phyloP scores from a whole-genome alignment of 1,284 basidiomycete species.

The Amanita bisporigera region DNA sequence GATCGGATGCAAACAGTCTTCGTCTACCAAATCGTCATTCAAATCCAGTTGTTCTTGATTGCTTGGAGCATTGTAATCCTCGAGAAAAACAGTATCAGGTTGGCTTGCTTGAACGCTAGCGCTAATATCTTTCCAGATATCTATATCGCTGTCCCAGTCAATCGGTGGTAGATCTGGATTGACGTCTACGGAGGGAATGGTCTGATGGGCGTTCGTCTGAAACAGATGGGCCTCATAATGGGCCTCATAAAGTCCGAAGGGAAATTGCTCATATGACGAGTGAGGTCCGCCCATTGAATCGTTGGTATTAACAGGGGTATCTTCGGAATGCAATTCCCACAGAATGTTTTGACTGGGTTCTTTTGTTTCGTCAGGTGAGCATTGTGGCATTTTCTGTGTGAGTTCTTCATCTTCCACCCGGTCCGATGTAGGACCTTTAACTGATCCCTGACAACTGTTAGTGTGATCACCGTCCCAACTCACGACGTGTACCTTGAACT shows the following conservation, averaged over 20 bases:
- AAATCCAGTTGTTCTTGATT: neutral
- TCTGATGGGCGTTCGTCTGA: neutral
- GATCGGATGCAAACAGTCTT: neutral
- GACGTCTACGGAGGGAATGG: neutral
- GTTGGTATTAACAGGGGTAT: neutral
- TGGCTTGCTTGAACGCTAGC: neutral
- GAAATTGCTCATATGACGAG: constrained; percentile 1
- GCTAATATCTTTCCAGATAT: neutral
- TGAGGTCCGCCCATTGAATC: neutral
- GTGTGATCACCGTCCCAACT: neutral
- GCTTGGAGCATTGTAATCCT: neutral
- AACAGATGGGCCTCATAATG: neutral
- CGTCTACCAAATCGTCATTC: neutral
- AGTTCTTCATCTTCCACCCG: constrained; percentile 37
- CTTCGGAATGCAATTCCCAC: constrained; percentile 20
- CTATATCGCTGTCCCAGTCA: neutral
- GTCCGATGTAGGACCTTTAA: constrained; percentile 17
- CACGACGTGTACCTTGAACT: constrained; percentile 55
- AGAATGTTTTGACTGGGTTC: constrained; percentile 13
- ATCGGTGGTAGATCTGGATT: neutral
- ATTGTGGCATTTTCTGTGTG: constrained; percentile 24
- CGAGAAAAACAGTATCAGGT: neutral
- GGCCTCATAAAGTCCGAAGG: neutral
- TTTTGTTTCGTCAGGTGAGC: constrained; percentile 7
- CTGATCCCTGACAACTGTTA: constrained; percentile 19